These are phyloP conservation scores for Ensete glaucum DNA, from an alignment of 176 grass and related monocot genomes.

Conservation along the genomic window DNA sequence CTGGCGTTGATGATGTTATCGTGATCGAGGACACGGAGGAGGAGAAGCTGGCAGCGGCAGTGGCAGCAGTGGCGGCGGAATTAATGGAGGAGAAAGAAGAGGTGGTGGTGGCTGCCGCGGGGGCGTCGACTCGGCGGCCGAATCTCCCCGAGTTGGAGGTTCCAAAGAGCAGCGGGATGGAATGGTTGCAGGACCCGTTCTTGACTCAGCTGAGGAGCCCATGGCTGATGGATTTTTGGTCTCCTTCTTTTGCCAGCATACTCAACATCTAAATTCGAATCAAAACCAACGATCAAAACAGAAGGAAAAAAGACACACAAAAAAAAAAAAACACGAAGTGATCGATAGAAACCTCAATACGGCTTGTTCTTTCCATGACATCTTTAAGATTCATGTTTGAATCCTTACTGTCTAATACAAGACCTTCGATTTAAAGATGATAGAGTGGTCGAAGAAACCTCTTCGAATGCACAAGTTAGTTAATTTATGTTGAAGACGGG, in stretches of 20 bases:
- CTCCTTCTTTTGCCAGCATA: constrained; percentile 52
- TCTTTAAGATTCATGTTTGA: no score
- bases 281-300: no score
- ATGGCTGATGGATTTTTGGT: constrained; percentile 61
- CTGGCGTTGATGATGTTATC: constrained; percentile 6
- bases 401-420: no score
- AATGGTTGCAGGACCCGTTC: constrained; percentile 79
- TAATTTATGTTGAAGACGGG: no score
- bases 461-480: no score
- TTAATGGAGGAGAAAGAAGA: neutral
- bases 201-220: constrained; percentile 83
- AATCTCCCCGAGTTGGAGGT: constrained; percentile 62
- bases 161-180: constrained; percentile 27
- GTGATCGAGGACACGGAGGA: constrained; percentile 2
- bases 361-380: no score
- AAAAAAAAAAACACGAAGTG: no score
- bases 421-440: no score
- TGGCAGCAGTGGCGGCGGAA: neutral
- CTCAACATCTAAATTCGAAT: constrained; percentile 42
- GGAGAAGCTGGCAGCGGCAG: neutral
- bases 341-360: no score
- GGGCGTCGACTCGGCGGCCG: neutral
- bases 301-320: no score
- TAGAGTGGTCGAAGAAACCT: no score
- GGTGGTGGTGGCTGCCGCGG: neutral